Conservation (phyloP, 2,329 filamentous ascomycete species). For the Trichophyton verrucosum region DNA sequence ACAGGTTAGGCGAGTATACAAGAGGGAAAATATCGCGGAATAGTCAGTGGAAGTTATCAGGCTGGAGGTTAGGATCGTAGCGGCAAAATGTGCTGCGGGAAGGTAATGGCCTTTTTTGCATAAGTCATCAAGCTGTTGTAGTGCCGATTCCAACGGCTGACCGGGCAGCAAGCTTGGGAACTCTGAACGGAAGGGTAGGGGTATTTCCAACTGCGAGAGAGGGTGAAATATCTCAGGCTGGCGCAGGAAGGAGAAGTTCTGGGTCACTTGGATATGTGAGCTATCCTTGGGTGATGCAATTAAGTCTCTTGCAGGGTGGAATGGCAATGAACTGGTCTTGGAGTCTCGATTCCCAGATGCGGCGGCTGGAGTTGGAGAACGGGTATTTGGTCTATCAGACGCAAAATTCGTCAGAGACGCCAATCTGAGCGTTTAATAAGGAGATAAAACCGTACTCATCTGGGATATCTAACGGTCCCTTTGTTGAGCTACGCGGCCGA, state of each 20-base stretch:
- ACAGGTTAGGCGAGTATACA: constrained; percentile 72
- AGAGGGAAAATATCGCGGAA: constrained; percentile 56
- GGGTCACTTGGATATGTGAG: constrained; percentile 24
- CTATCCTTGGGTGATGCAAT: background rate
- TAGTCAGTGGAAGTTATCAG: constrained; percentile 40
- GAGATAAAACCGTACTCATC: constrained; percentile 52
- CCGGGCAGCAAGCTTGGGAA: constrained; percentile 50
- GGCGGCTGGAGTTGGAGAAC: background rate
- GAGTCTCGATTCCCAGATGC: background rate
- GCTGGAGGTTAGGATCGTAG: constrained; percentile 32
- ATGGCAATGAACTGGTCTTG: background rate
- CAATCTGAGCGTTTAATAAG: background rate
- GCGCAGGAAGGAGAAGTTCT: constrained; percentile 71
- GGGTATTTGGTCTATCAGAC: background rate
- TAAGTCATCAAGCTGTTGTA: constrained; percentile 47
- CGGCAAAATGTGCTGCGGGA: constrained; percentile 50
- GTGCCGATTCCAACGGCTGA: constrained; percentile 37
- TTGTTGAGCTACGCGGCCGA: constrained; percentile 45
- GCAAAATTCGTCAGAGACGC: background rate
- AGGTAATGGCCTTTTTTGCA: constrained; percentile 66
- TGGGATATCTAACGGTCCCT: constrained; percentile 58
- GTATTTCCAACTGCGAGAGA: constrained; percentile 51
- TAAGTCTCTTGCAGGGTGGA: background rate
- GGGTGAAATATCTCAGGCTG: constrained; percentile 73
- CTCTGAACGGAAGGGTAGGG: constrained; percentile 56